These are phyloP conservation scores for Lipomyces sp. DNA, from an alignment of 805 yeast genomes.

Conservation along the genomic window DNA sequence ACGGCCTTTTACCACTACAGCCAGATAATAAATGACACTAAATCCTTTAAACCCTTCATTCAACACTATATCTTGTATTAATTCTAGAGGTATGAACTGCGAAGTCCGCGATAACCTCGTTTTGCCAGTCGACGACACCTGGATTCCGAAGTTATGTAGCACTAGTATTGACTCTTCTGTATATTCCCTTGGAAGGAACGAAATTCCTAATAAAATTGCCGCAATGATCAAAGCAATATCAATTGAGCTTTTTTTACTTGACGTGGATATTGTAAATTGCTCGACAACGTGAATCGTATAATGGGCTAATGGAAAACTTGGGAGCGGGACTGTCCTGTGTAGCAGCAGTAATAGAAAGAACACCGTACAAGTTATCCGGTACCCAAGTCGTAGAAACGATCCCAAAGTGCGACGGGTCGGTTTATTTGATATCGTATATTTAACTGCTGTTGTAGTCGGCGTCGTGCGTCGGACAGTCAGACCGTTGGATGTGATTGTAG, in stretches of 20 bases:
- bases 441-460: conserved; percentile 26
- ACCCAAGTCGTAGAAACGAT: not conserved
- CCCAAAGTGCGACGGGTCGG: conserved; percentile 8
- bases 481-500: conserved; percentile 8
- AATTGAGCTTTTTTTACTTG: not conserved
- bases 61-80: conserved; percentile 55
- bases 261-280: not conserved
- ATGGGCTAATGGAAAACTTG: not conserved
- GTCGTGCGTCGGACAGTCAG: conserved; percentile 19
- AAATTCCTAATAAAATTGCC: not conserved
- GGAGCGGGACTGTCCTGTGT: conserved; percentile 4
- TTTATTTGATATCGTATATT: conserved; percentile 26
- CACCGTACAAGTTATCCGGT: conserved; percentile 1
- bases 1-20: conserved; percentile 49
- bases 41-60: conserved; percentile 59
- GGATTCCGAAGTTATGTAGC: conserved; percentile 42
- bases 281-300: conserved; percentile 5
- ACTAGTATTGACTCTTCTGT: conserved; percentile 41
- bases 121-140: conserved; percentile 50
- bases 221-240: conserved; percentile 10
- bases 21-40: conserved; percentile 56
- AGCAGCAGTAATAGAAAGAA: conserved; percentile 7
- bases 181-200: conserved; percentile 15
- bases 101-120: conserved; percentile 37
- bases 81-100: conserved; percentile 51